Evolutionary conservation across 148 eudicot species (phyloP).

Genomic region (Diospyros lotus): DNA sequence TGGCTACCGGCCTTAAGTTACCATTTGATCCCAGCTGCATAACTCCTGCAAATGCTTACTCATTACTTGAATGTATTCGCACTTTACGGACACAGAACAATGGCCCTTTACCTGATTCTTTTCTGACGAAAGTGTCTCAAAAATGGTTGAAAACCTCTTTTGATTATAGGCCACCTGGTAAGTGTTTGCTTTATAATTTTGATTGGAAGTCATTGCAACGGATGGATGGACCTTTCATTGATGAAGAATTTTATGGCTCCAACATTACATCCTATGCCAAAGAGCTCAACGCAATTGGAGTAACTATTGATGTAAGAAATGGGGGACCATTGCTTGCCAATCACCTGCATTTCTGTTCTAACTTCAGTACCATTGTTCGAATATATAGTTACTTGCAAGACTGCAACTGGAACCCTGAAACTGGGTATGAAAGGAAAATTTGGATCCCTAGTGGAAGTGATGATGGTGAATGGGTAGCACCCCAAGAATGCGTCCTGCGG

Average conservation of each 20-base stretch:
- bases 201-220: conserved; percentile 17
- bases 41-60: conserved; percentile 29
- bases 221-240: conserved; percentile 63
- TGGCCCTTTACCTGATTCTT: conserved; percentile 22
- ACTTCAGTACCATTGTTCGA: conserved; percentile 29
- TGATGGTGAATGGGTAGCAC: conserved; percentile 45
- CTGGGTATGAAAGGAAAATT: conserved; percentile 14
- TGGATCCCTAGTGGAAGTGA: conserved; percentile 46
- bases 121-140: conserved; percentile 19
- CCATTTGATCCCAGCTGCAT: conserved; percentile 33
- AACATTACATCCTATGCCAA: conserved; percentile 23
- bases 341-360: conserved; percentile 30
- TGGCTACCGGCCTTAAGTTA: conserved; percentile 32
- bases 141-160: conserved; percentile 52
- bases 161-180: conserved; percentile 46
- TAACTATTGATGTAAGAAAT: conserved; percentile 21
- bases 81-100: neutral
- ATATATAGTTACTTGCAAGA: conserved; percentile 35
- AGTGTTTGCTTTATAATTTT: conserved; percentile 37
- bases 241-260: conserved; percentile 49
- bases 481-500: conserved; percentile 48
- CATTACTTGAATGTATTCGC: conserved; percentile 43
- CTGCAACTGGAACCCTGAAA: conserved; percentile 34
- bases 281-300: conserved; percentile 51
- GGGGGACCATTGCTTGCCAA: conserved; percentile 34